phyloP scores from a whole-genome alignment of 2,329 filamentous ascomycete species.

The Pseudogymnoascus sp. region DNA sequence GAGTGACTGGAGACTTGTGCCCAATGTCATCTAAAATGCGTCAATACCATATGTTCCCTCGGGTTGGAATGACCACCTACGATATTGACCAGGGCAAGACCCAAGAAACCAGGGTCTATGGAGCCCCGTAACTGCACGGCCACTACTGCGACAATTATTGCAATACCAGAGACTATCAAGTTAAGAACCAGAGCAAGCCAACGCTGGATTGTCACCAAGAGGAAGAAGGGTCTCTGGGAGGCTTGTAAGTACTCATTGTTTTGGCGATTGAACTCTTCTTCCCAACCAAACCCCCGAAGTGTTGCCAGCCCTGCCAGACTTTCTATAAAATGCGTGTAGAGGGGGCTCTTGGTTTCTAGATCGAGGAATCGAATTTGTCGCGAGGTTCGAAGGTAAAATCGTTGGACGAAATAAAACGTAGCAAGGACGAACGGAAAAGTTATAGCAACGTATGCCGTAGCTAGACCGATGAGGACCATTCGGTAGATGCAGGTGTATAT shows the following conservation, averaged over 20 bases:
- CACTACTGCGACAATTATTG: constrained; percentile 26
- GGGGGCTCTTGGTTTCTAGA: constrained; percentile 37
- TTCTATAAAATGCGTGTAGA: constrained; percentile 43
- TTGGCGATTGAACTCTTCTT: constrained; percentile 12
- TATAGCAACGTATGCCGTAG: constrained; percentile 20
- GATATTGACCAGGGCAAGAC: constrained; percentile 38
- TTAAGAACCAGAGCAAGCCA: constrained; percentile 39
- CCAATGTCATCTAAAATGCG: constrained; percentile 3
- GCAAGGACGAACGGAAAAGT: constrained; percentile 21
- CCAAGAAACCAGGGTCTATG: constrained; percentile 12
- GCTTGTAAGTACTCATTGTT: constrained; percentile 27
- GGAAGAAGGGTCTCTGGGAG: constrained; percentile 39
- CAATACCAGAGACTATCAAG: constrained; percentile 33
- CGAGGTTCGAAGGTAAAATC: constrained; percentile 41
- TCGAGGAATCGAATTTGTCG: constrained; percentile 44
- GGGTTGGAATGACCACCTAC: constrained; percentile 24
- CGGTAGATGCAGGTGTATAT: constrained; percentile 9
- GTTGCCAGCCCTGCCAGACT: constrained; percentile 38
- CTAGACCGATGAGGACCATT: constrained; percentile 34
- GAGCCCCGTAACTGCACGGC: constrained; percentile 16
- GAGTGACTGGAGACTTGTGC: constrained; percentile 35
- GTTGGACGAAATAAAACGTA: constrained; percentile 28
- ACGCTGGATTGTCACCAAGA: constrained; percentile 37
- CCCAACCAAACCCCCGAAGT: constrained; percentile 41
- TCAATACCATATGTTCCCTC: neutral